Percentiles rank a stretch among this genome's conserved stretches.
phyloP scores from a whole-genome alignment of 805 yeast species.

The Candida easanensis region DNA sequence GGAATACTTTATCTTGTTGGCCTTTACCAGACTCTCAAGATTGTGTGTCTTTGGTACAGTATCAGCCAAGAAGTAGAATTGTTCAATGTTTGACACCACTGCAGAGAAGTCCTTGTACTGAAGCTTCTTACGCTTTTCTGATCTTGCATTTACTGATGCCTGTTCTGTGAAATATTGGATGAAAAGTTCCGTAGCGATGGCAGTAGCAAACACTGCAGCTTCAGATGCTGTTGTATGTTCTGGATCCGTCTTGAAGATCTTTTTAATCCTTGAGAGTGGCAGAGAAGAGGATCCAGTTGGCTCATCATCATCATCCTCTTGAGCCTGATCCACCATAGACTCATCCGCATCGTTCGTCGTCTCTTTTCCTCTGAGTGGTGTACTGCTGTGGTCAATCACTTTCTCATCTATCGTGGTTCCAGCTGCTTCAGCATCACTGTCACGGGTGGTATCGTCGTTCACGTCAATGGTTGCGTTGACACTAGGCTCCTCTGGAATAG shows the following conservation, averaged over 20 bases:
- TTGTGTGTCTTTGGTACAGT: slow-evolving; percentile 63
- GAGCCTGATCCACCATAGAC: slow-evolving; percentile 3
- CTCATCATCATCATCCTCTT: slow-evolving; percentile 13
- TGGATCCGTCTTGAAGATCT: slow-evolving; percentile 73
- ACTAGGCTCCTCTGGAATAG: slow-evolving; percentile 17
- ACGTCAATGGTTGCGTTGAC: slow-evolving; percentile 14
- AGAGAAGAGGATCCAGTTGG: slow-evolving; percentile 36
- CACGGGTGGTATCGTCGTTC: neutral
- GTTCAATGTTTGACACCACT: slow-evolving; percentile 58
- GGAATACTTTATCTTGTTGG: slow-evolving; percentile 35
- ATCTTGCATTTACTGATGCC: slow-evolving; percentile 61
- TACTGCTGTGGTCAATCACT: slow-evolving; percentile 7
- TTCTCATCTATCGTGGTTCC: slow-evolving; percentile 14
- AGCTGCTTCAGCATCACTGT: slow-evolving; percentile 6
- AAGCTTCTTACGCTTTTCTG: slow-evolving; percentile 66
- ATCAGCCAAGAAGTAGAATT: slow-evolving; percentile 59
- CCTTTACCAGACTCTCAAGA: slow-evolving; percentile 44
- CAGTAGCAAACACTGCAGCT: slow-evolving; percentile 70
- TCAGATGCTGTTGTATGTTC: slow-evolving; percentile 66
- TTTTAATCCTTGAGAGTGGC: slow-evolving; percentile 68
- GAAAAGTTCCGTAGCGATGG: slow-evolving; percentile 76
- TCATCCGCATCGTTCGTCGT: slow-evolving; percentile 4
- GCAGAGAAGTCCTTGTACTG: slow-evolving; percentile 66
- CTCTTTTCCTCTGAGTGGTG: slow-evolving; percentile 7
- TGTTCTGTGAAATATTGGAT: slow-evolving; percentile 68